Evolutionary conservation across 2,329 filamentous ascomycete species (phyloP).

Genomic region (Hypoxylon sp.): DNA sequence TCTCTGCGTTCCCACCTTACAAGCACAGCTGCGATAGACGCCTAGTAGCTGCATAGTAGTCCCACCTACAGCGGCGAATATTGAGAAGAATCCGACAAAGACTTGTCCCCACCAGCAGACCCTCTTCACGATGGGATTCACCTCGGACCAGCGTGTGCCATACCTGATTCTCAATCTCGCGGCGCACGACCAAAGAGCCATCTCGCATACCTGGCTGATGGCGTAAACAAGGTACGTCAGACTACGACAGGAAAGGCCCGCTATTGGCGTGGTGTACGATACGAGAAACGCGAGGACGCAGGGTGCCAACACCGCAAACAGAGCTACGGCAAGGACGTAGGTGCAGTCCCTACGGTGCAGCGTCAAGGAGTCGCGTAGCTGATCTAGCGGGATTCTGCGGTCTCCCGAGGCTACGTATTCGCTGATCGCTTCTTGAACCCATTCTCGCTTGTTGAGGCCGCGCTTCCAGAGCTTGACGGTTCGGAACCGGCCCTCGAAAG

Average conservation of each 20-base stretch:
- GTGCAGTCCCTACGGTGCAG: slow-evolving; percentile 45
- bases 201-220: slow-evolving; percentile 53
- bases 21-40: slow-evolving; percentile 52
- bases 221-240: slow-evolving; percentile 56
- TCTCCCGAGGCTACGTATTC: slow-evolving; percentile 43
- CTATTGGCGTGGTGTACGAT: slow-evolving; percentile 54
- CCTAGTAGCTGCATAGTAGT: slow-evolving; percentile 53
- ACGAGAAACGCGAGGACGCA: slow-evolving; percentile 55
- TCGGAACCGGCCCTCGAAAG: slow-evolving; percentile 51
- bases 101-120: slow-evolving; percentile 53
- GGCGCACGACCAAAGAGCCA: slow-evolving; percentile 52
- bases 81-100: slow-evolving; percentile 52
- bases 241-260: slow-evolving; percentile 54
- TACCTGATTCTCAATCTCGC: slow-evolving; percentile 48
- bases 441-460: slow-evolving; percentile 53
- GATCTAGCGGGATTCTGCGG: slow-evolving; percentile 17
- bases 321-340: slow-evolving; percentile 45
- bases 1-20: slow-evolving; percentile 43
- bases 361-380: slow-evolving; percentile 44
- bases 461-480: slow-evolving; percentile 55
- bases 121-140: slow-evolving; percentile 48
- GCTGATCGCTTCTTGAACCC: slow-evolving; percentile 52
- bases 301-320: slow-evolving; percentile 50
- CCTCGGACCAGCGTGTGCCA: slow-evolving; percentile 50
- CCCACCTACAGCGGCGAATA: slow-evolving; percentile 52